A percentile compares a stretch with the other conserved stretches of the same genome.
phyloP scores from a whole-genome alignment of 768 basidiomycete species.

The Tricholoma bakamatsutake region DNA sequence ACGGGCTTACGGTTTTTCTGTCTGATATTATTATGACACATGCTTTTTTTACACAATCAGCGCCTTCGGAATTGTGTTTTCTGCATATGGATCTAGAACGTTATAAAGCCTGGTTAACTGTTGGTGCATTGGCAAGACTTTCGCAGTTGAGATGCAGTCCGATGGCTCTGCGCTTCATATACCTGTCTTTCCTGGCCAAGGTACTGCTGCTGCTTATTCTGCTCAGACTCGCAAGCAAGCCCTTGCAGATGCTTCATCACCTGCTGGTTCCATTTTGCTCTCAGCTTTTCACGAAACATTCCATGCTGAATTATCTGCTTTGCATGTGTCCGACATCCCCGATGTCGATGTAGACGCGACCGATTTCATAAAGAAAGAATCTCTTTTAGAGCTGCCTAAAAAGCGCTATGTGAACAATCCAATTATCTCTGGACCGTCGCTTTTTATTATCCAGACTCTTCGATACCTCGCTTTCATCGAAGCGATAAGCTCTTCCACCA shows the following conservation, averaged over 20 bases:
- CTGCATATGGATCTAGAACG: conserved; percentile 10
- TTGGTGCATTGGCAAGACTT: background rate
- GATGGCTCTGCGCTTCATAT: conserved; percentile 22
- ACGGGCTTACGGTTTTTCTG: background rate
- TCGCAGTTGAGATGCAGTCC: conserved; percentile 7
- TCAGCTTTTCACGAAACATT: conserved; percentile 47
- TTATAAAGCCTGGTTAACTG: conserved; percentile 2
- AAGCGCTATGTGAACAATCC: conserved; percentile 38
- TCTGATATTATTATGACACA: conserved; percentile 12
- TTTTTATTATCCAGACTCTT: conserved; percentile 48
- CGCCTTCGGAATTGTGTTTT: conserved; percentile 13
- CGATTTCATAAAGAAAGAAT: conserved; percentile 37
- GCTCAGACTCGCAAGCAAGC: conserved; percentile 30
- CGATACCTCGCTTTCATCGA: conserved; percentile 42
- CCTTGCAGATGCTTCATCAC: conserved; percentile 34
- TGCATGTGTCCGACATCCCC: conserved; percentile 32
- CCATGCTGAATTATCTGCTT: conserved; percentile 38
- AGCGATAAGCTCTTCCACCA: conserved; percentile 9
- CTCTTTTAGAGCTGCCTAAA: conserved; percentile 32
- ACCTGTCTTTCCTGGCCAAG: conserved; percentile 57
- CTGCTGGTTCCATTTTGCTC: conserved; percentile 38
- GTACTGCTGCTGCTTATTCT: conserved; percentile 29
- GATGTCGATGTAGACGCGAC: conserved; percentile 31
- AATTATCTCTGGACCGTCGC: conserved; percentile 39
- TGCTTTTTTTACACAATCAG: conserved; percentile 8